Evolutionary conservation across 1,284 basidiomycete species (phyloP), one percentile per base, ranked within the genome.

Genomic region (Pascua guehoae): DNA sequence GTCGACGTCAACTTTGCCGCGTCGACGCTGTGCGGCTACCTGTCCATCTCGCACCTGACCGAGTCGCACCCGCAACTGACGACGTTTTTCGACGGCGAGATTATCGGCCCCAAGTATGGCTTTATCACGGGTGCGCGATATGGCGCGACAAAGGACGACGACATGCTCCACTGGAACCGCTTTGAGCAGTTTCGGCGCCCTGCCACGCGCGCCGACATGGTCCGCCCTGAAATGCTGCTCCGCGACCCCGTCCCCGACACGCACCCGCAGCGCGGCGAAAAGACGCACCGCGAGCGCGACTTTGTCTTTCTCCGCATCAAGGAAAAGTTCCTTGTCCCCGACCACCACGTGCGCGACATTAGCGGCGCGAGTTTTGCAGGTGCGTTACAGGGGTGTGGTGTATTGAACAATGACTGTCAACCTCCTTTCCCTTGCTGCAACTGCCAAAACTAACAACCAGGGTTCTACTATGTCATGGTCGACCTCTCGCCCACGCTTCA

Each of bases 341-440:
- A 95, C 74, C 91, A 95, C 76, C 84, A 87, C 57, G 91, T 95
- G 47, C 86, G 90, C 71, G 91, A 95, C 76, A 96, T 98, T 74
- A 91, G 86, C 67, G 94, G 94, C 37, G 94, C 94, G 5, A 92
- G 89, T 72, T 98, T 95, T 78, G 93, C 91, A 61, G 91, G 91
- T 90, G 66, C 70, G 83, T 79, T 1, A 8, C 15, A 8, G 32
- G 8, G 16, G 12, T 10, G 44, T 32, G 24, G 24, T 32, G 24
- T n/a, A n/a, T n/a, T n/a, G n/a, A n/a, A n/a, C n/a, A n/a, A n/a
- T n/a, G n/a, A n/a, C n/a, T n/a, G n/a, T n/a, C n/a, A n/a, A n/a
- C n/a, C n/a, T n/a, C 24, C 24, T 7, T 32, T 7, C 24, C 24
- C 24, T 32, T 32, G 24, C 24, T 32, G 24, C 24, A 32, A 32